Base-by-base conservation (phyloP, 1,284 basidiomycete genomes). In the Ustilago bromivora region DNA sequence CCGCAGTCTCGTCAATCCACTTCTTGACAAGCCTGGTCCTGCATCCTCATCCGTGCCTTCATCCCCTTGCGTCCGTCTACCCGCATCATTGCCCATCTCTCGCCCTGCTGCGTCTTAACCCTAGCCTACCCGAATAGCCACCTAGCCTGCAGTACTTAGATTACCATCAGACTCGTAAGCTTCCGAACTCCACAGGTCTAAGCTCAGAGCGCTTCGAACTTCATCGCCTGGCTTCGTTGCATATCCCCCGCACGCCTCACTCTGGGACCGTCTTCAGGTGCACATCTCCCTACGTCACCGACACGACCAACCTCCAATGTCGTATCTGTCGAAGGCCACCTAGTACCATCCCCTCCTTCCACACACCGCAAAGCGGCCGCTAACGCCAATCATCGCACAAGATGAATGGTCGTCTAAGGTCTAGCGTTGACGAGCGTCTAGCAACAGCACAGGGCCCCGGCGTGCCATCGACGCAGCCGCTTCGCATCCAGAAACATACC, bases 351-450 rank as follows among this genome's bases (percentile, higher is more conserved):
- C 13, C 2, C 13, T n/a, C 5, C 49, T 51, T 12, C 31, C 12
- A 7, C 4, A 1, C 31, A 23, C 3, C 6, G 10, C 7, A 23
- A 28, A 51, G 49, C 13, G 28, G 28, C 49, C 13, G 15, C 49
- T n/a, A 40, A 46, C 35, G 35, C n/a, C 49, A 15, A 15, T 53
- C 40, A 35, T 61, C 40, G 10, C 31, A 19, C 58, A 57, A 49
- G 17, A 67, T 67, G 66, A 67, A 61, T 17, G 66, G 66, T 41
- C 66, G 59, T 11, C 40, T 61, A 19, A 57, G 32, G 32, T 36
- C 54, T 35, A 67, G 43, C 46, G 28, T 40, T 40, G 59, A 57
- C n/a, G 59, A 40, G 54, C 47, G 38, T 23, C 36, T 23, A 23
- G 19, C 28, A 23, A 55, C 38, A 31, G 36, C 40, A 9, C 17